Conservation (phyloP, 331 rosid species). For the Dryas integrifolia region DNA sequence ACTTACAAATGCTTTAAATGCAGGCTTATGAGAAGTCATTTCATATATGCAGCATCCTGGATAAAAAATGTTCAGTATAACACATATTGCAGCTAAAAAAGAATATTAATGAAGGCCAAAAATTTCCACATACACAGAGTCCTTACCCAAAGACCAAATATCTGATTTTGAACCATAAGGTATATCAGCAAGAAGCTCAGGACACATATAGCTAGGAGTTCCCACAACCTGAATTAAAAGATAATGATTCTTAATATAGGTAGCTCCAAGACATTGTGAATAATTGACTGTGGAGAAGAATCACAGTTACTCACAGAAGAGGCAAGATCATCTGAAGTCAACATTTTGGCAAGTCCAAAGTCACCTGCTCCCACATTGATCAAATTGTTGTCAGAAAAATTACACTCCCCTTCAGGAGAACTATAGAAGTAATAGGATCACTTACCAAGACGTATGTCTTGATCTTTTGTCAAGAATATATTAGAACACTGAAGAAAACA, state of each 20-base stretch:
- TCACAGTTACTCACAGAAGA: conserved; percentile 67
- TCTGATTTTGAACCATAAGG: conserved; percentile 98
- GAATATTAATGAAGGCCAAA: conserved; percentile 19
- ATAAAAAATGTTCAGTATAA: conserved; percentile 32
- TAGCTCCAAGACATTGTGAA: conserved; percentile 14
- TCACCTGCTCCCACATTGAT: conserved; percentile 66
- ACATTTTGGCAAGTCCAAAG: conserved; percentile 94
- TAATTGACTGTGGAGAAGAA: background rate
- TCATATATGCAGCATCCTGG: conserved; percentile 98
- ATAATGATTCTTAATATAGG: conserved; percentile 16
- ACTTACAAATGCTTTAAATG: conserved; percentile 98
- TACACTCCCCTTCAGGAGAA: conserved; percentile 3
- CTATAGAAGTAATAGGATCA: conserved; percentile 26
- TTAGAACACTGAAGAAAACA: conserved; percentile 79
- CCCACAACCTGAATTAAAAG: conserved; percentile 75
- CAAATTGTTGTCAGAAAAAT: conserved; percentile 42
- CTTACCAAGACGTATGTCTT: conserved; percentile 90
- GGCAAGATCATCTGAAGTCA: conserved; percentile 98
- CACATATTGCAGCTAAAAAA: conserved; percentile 16
- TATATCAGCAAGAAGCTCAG: conserved; percentile 99
- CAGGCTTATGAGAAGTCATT: conserved; percentile 82
- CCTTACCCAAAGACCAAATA: conserved; percentile 96
- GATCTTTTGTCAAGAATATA: conserved; percentile 94
- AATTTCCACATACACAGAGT: conserved; percentile 5
- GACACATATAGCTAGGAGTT: conserved; percentile 99